phyloP scores from a whole-genome alignment of 345 rosid species.

The Laguncularia racemosa region DNA sequence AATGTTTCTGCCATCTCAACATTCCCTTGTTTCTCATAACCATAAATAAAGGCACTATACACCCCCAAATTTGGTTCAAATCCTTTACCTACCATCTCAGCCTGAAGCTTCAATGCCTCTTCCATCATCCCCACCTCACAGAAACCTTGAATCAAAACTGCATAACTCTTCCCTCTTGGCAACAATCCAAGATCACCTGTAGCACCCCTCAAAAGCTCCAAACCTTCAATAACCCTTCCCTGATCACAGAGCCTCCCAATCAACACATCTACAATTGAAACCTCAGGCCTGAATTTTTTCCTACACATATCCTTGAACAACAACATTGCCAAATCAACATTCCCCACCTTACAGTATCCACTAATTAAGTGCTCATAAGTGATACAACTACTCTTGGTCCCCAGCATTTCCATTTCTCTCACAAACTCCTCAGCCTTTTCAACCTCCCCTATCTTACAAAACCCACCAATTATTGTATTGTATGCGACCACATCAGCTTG shows the following conservation, averaged over 20 bases:
- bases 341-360: constrained; percentile 52
- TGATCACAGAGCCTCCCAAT: constrained; percentile 36
- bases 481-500: constrained; percentile 46
- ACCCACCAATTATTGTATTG: constrained; percentile 64
- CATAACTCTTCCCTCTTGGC: constrained; percentile 51
- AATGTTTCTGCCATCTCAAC: constrained; percentile 39
- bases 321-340: constrained; percentile 43
- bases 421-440: constrained; percentile 49
- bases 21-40: constrained; percentile 48
- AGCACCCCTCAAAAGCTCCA: constrained; percentile 35
- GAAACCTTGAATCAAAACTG: constrained; percentile 44
- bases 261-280: constrained; percentile 40
- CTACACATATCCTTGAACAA: constrained; percentile 56
- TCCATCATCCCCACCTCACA: constrained; percentile 57
- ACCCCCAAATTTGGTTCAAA: constrained; percentile 45
- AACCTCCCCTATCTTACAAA: constrained; percentile 41
- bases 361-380: constrained; percentile 56
- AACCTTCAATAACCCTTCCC: constrained; percentile 42
- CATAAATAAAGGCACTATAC: constrained; percentile 52
- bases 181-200: constrained; percentile 25
- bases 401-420: constrained; percentile 48
- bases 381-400: constrained; percentile 33
- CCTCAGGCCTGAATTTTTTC: constrained; percentile 36
- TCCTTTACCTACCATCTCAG: constrained; percentile 83
- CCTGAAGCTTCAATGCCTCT: constrained; percentile 70